A percentile compares a stretch with the other conserved stretches of the same genome.
phyloP scores from a whole-genome alignment of 768 basidiomycete species.

The Psilocybe cyanescens region DNA sequence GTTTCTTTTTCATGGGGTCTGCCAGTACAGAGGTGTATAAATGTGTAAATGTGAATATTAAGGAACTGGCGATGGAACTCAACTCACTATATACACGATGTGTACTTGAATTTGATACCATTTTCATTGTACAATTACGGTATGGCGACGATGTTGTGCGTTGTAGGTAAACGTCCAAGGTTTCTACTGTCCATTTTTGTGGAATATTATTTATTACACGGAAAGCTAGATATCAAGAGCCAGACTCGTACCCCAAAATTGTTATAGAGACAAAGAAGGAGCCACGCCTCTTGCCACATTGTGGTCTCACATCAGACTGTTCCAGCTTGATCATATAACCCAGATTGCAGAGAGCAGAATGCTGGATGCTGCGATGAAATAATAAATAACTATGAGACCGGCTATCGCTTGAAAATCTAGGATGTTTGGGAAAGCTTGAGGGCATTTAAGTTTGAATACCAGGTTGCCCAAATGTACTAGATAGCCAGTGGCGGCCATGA shows the following conservation, averaged over 20 bases:
- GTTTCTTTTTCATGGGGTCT: no score
- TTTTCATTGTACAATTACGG: no score
- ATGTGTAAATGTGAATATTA: no score
- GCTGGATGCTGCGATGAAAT: background rate
- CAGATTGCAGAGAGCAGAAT: background rate
- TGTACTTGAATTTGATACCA: no score
- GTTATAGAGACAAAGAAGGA: background rate
- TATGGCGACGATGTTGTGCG: no score
- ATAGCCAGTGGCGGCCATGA: background rate
- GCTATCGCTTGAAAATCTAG: background rate
- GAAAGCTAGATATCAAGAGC: background rate
- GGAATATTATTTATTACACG: no score
- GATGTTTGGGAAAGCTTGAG: background rate
- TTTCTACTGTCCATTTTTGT: no score
- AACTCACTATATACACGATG: no score
- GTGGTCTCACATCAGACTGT: background rate
- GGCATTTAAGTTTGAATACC: background rate
- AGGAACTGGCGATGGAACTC: no score
- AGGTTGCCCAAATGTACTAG: background rate
- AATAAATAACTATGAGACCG: background rate
- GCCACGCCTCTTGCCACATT: background rate
- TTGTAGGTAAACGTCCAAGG: no score
- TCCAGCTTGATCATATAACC: background rate
- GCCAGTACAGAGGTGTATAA: no score
- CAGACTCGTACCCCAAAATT: background rate